Base-by-base conservation (phyloP, 1,139 yeast species). In the Scheffersomyces stambukii region DNA sequence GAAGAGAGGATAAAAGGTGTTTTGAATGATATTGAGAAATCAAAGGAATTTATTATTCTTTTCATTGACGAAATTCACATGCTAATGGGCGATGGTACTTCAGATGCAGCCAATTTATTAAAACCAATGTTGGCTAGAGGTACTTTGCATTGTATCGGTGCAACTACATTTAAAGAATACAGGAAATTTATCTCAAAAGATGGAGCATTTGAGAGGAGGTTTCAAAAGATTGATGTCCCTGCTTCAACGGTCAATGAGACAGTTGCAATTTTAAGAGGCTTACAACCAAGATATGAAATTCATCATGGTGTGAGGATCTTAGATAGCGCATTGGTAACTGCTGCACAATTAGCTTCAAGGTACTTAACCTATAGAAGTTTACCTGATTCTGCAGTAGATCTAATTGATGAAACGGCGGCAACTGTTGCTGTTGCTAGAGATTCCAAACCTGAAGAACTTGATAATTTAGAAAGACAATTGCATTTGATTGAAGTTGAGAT, bases 111-210 rank as follows among this genome's bases (percentile, higher is more conserved):
- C 26, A 91, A 91, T 58, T 75, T 93, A 46, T 76, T 91, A 55
- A 91, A 91, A 63, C 98, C 99, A 27, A 93, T 94, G 75, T 75
- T 91, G 46, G 96, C 98, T 4, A 81, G 98, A 61, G 98, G 98
- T 41, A 74, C 82, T 30, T 77, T 91, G 51, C 96, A 91, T 60
- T 94, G 96, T 61, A 89, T 89, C 53, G 99, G 99, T 63, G 98
- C 98, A 23, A 91, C 98, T 13, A 93, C 98, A 4, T 81, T 86
- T 48, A 81, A 82, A 34, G 99, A 91, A 61, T 91, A 91, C 67
- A 76, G 97, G 54, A 81, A 89, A 54, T 79, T 81, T 51, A 81
- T 91, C 38, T 86, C 93, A 50, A 91, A 91, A 57, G 99, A 91
- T 60, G 98, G 96, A 54, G 98, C 99, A 1, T 89, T 91, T 56